A percentile compares a stretch with the other conserved stretches of the same genome.
These are phyloP conservation scores for Globisporangium yorkense DNA, from an alignment of 352 stramenopile genomes.

Conservation along the genomic window DNA sequence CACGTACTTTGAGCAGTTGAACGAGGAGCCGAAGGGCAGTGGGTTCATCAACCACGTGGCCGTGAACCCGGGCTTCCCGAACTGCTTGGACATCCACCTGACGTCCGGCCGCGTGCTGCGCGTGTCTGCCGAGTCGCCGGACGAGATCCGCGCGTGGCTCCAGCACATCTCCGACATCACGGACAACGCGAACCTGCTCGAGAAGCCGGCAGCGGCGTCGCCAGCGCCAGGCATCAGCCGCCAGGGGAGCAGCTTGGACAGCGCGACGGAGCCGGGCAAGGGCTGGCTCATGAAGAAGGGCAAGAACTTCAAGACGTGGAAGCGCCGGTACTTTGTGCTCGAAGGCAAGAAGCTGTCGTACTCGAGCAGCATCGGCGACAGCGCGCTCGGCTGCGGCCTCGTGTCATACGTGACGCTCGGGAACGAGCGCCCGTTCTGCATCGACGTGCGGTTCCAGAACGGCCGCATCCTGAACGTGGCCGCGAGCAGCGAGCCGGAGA, in stretches of 20 bases:
- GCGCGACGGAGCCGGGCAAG: slow-evolving; percentile 15
- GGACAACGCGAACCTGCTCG: slow-evolving; percentile 13
- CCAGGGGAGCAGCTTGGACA: slow-evolving; percentile 6
- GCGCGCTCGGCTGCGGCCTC: slow-evolving; percentile 40
- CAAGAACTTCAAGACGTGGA: slow-evolving; percentile 65
- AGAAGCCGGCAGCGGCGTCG: not conserved
- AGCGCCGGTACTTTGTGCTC: slow-evolving; percentile 53
- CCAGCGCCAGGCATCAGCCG: not conserved
- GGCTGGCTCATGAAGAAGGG: slow-evolving; percentile 59
- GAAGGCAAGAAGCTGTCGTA: slow-evolving; percentile 62
- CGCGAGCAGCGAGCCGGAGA: slow-evolving; percentile 43
- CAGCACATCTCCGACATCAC: slow-evolving; percentile 31
- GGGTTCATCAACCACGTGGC: slow-evolving; percentile 45
- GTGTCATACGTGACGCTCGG: slow-evolving; percentile 48
- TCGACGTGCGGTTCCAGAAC: slow-evolving; percentile 60
- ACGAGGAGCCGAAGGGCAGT: slow-evolving; percentile 43
- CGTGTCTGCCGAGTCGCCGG: slow-evolving; percentile 51
- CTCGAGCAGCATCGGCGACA: slow-evolving; percentile 25
- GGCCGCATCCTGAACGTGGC: slow-evolving; percentile 58
- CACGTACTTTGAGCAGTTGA: slow-evolving; percentile 58
- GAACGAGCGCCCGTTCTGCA: slow-evolving; percentile 57
- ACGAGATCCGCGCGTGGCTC: slow-evolving; percentile 61
- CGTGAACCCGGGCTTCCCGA: slow-evolving; percentile 40
- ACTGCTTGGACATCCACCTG: slow-evolving; percentile 66
- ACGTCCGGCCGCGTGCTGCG: slow-evolving; percentile 50